Evolutionary conservation across 1,139 yeast genomes (phyloP).

Genomic region (Magnusiomyces clavatus): DNA sequence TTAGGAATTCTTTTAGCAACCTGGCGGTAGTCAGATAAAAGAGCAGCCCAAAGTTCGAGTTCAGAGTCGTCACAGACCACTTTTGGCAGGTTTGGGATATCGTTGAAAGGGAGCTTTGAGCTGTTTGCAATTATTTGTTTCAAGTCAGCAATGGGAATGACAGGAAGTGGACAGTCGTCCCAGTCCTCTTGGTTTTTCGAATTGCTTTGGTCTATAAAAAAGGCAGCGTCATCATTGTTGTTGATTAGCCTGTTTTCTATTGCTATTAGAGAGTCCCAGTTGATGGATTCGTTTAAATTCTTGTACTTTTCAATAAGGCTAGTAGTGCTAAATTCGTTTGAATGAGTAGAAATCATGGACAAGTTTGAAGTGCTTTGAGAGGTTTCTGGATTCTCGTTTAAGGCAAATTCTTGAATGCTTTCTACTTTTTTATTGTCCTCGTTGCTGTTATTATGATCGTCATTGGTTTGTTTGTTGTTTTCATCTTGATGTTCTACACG

Average conservation of each 20-base stretch:
- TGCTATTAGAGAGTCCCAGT: slow-evolving; percentile 11
- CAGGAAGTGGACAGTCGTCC: slow-evolving; percentile 9
- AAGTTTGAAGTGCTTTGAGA: not conserved
- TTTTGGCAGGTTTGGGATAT: slow-evolving; percentile 22
- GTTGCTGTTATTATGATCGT: no score
- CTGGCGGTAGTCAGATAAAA: slow-evolving; percentile 30
- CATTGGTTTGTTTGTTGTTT: no score
- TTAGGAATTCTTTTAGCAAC: slow-evolving; percentile 29
- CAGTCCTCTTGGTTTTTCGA: slow-evolving; percentile 11
- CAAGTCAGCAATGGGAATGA: slow-evolving; percentile 4
- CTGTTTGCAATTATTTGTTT: slow-evolving; percentile 10
- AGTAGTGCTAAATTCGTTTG: not conserved
- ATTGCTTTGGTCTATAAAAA: slow-evolving; percentile 11
- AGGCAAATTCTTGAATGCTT: no score
- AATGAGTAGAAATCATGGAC: not conserved
- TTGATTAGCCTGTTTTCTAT: slow-evolving; percentile 10
- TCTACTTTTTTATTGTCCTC: no score
- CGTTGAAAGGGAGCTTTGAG: slow-evolving; percentile 17
- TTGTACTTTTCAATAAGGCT: not conserved
- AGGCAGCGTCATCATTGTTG: slow-evolving; percentile 6
- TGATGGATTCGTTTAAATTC: slow-evolving; percentile 1
- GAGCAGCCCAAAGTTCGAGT: slow-evolving; percentile 32
- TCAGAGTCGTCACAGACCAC: slow-evolving; percentile 23
- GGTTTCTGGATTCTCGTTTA: no score
- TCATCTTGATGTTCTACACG: no score